Evolutionary conservation across 176 grass and related monocot species (phyloP), one percentile per base, ranked within the genome.

Genomic region (Microstegium vimineum): DNA sequence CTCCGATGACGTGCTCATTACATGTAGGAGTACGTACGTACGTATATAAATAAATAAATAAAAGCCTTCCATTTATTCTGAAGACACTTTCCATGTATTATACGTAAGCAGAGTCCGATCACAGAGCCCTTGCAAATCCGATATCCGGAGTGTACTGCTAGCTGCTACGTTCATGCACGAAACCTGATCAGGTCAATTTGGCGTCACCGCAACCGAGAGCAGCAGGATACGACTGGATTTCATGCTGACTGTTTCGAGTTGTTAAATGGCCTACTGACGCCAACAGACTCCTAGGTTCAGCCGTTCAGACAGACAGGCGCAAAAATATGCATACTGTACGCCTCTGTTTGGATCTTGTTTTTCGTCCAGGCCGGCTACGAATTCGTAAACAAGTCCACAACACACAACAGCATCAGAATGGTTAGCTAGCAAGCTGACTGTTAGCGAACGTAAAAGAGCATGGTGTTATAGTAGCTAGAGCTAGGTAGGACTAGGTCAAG

Each of bases 151-250:
- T 36, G 6, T 8, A 26, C 57, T 27, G 14, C 11, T 37, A 37
- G 7, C 9, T 8, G 57, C n/a, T 26, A 61, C 57, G 7, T 33
- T 32, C 47, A 51, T 26, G n/a, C 23, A 59, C 30, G 75, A 71
- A 51, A 23, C 75, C 41, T 36, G 75, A 83, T 23, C 52, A 62
- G 12, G 73, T 71, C 72, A 76, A 77, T 52, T 74, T 37, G 57
- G 66, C 36, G 45, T 59, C 81, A 2, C 71, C 35, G 51, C 82
- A 56, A 63, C 81, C 62, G 70, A 81, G 41, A 72, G 63, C 6
- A 72, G 77, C 2, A 66, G 9, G 82, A 89, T 89, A 70, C 54
- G 64, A 17, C 33, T 71, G 78, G 72, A 82, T 85, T 82, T 62
- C 33, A 11, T n/a, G 43, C 52, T 64, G 82, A 63, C 82, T 62